Percentiles rank a stretch among this genome's conserved stretches.
Conservation (phyloP, 2,329 filamentous ascomycete genomes). For the Alternaria ethzedia region DNA sequence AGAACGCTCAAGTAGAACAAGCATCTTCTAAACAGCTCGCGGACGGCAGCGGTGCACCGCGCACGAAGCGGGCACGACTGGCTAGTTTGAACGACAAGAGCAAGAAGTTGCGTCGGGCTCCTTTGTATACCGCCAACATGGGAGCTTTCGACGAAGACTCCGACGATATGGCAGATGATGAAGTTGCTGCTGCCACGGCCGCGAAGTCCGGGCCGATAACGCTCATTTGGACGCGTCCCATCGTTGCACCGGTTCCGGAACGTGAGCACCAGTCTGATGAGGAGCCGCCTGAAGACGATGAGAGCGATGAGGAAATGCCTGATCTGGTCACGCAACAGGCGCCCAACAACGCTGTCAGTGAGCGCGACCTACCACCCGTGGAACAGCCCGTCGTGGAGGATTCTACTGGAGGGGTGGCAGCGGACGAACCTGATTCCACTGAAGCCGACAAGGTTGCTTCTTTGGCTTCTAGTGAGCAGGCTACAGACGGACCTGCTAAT, state of each 20-base stretch:
- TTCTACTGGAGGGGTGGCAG: neutral
- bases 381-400: neutral
- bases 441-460: neutral
- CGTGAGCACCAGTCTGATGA: neutral
- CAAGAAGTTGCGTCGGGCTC: slow-evolving; percentile 24
- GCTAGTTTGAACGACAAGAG: slow-evolving; percentile 38
- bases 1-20: slow-evolving; percentile 28
- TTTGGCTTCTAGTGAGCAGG: neutral
- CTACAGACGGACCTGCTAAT: neutral
- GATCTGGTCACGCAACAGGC: neutral
- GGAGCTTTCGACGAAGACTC: slow-evolving; percentile 15
- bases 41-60: slow-evolving; percentile 9
- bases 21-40: slow-evolving; percentile 13
- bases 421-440: neutral
- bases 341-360: neutral
- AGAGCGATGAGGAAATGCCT: slow-evolving; percentile 7
- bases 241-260: slow-evolving; percentile 3
- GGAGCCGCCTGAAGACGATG: slow-evolving; percentile 10
- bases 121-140: slow-evolving; percentile 4
- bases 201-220: slow-evolving; percentile 15
- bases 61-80: slow-evolving; percentile 27
- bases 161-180: slow-evolving; percentile 7
- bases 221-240: slow-evolving; percentile 13
- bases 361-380: neutral
- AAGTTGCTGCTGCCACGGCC: slow-evolving; percentile 3